Conservation (phyloP, 1,284 basidiomycete species). For the Leucoagaricus sp. region DNA sequence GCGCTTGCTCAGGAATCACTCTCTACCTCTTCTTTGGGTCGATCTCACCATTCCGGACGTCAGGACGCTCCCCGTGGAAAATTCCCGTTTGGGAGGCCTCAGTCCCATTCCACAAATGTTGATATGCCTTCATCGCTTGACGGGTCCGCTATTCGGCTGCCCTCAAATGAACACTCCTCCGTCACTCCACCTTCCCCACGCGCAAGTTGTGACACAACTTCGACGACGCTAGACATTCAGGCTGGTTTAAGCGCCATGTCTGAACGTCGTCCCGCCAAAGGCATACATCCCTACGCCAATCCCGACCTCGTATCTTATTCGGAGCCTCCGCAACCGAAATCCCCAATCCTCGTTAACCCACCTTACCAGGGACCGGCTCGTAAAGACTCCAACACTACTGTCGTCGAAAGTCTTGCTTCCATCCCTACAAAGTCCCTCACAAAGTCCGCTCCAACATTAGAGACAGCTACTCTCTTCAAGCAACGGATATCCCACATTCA, state of each 20-base stretch:
- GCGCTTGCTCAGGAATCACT: slow-evolving; percentile 60
- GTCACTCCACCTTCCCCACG: slow-evolving; percentile 7
- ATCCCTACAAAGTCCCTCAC: slow-evolving; percentile 22
- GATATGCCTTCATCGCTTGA: slow-evolving; percentile 23
- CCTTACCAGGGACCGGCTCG: slow-evolving; percentile 29
- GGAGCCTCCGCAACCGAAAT: slow-evolving; percentile 29
- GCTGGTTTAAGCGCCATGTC: slow-evolving; percentile 18
- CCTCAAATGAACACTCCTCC: not conserved
- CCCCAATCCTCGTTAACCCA: slow-evolving; percentile 23
- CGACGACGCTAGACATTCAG: slow-evolving; percentile 13
- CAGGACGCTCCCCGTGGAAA: slow-evolving; percentile 33
- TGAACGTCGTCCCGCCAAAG: slow-evolving; percentile 30
- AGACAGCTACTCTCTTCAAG: slow-evolving; percentile 49
- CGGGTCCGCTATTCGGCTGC: slow-evolving; percentile 16
- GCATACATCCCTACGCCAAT: slow-evolving; percentile 74
- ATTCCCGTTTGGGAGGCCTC: slow-evolving; percentile 30
- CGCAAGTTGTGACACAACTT: slow-evolving; percentile 5
- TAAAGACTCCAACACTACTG: slow-evolving; percentile 56
- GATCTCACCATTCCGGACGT: slow-evolving; percentile 28
- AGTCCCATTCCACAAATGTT: slow-evolving; percentile 22
- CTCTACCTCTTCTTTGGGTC: slow-evolving; percentile 53
- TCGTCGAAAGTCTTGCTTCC: slow-evolving; percentile 46
- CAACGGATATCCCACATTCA: slow-evolving; percentile 39
- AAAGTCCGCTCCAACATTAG: slow-evolving; percentile 39
- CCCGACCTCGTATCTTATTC: slow-evolving; percentile 56